Percentiles rank a stretch among this genome's conserved stretches.
Evolutionary conservation across 2,329 filamentous ascomycete species (phyloP).

Genomic region (Fusarium euwallaceae): DNA sequence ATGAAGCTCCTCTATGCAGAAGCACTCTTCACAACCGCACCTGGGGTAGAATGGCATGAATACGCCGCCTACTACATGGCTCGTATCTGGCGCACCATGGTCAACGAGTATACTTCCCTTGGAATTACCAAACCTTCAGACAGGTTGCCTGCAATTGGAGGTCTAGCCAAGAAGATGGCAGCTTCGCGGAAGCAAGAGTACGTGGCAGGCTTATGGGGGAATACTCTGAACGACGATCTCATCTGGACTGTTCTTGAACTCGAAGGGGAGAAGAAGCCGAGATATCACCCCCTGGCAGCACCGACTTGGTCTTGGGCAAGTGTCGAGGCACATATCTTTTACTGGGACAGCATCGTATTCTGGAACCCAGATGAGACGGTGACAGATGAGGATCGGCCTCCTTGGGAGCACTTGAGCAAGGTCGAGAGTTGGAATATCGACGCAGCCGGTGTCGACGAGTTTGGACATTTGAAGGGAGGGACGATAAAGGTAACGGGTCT

Average conservation of each 20-base stretch:
- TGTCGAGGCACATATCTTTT: constrained; percentile 3
- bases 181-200: constrained; percentile 6
- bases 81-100: constrained; percentile 15
- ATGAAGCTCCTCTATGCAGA: constrained; percentile 10
- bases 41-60: background rate
- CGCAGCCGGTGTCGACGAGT: constrained; percentile 10
- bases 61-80: constrained; percentile 16
- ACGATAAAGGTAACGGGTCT: constrained; percentile 9
- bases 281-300: background rate
- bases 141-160: constrained; percentile 11
- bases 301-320: constrained; percentile 22
- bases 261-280: background rate
- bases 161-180: constrained; percentile 4
- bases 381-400: constrained; percentile 9
- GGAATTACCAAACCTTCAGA: constrained; percentile 14
- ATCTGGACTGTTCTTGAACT: constrained; percentile 4
- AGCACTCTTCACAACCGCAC: background rate
- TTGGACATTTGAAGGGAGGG: background rate
- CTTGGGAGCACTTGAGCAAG: constrained; percentile 8
- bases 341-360: constrained; percentile 6
- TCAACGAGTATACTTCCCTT: constrained; percentile 5
- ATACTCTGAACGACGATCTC: constrained; percentile 11
- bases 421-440: constrained; percentile 11
- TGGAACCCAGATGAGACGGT: constrained; percentile 3
- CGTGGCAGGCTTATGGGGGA: constrained; percentile 16